Base-by-base conservation (phyloP, 164 flowering plant species). In the Vitis rotundifolia region DNA sequence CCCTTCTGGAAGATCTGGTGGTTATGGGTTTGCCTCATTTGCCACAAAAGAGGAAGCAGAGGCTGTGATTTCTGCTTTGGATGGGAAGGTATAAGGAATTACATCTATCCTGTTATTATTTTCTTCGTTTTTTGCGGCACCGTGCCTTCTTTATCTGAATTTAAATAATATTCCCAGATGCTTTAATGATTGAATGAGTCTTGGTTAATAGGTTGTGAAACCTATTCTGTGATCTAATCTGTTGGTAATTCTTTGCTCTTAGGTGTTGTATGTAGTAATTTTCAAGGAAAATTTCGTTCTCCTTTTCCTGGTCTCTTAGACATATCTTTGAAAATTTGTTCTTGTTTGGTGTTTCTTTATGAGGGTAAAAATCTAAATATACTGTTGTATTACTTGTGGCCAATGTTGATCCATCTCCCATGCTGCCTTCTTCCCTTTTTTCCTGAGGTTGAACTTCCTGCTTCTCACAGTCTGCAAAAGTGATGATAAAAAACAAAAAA, bases 1-100 rank as follows among this genome's bases (percentile, higher is more conserved):
- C 64, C 88, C 88, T 63, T 44, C 78, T 9, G 91, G 91, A 75
- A 82, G 80, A 78, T 85, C 99, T 75, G 85, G 87, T 71, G 97
- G 97, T 0, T 91, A 89, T 81, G 97, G 97, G 1, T 94, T 94
- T 79, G 94, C 90, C 44, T 87, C 97, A 11, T 92, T 86, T 80
- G 79, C 85, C 67, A 85, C 94, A 44, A 84, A 67, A 70, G 97
- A 92, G 83, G 97, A 94, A 82, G 93, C 92, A 51, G 93, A 89
- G 70, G 81, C 89, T 71, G 99, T 94, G 15, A 64, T 91, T 61
- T 78, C 87, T 74, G 73, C 85, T 63, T 72, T 92, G 71, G 79
- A 92, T 71, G 99, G 94, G 57, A 91, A 90, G 99, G 99, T 90
- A 87, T 71, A 31, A 19, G 12, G 49, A 63, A 58, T 7, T 22